phyloP scores from a whole-genome alignment of 1,284 basidiomycete genomes.

The Coniophora puteana region DNA sequence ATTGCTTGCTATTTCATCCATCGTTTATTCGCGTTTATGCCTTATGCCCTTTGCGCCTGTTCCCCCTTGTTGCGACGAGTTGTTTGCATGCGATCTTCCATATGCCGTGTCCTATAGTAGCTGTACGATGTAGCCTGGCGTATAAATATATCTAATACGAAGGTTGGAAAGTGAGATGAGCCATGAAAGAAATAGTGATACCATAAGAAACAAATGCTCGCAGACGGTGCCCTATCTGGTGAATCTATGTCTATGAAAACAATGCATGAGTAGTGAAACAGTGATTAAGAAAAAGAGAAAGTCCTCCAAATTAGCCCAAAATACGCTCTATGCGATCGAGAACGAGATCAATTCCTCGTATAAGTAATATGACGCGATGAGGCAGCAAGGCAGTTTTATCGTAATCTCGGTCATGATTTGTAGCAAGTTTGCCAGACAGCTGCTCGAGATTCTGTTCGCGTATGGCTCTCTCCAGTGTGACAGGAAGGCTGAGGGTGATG shows the following conservation, averaged over 20 bases:
- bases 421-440: conserved; percentile 5
- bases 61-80: no score
- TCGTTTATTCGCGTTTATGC: no score
- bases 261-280: conserved; percentile 2
- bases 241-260: conserved; percentile 1
- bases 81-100: no score
- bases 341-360: conserved; percentile 55
- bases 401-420: conserved; percentile 11
- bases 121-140: no score
- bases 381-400: conserved; percentile 46
- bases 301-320: conserved; percentile 37
- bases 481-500: conserved; percentile 75
- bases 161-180: no score
- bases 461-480: conserved; percentile 73
- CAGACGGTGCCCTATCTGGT: no score
- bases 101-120: no score
- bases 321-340: conserved; percentile 65
- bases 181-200: no score
- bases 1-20: no score
- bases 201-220: no score
- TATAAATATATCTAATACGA: no score
- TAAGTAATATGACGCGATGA: conserved; percentile 48
- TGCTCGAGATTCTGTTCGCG: conserved; percentile 20
- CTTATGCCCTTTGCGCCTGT: no score
- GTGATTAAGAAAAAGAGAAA: conserved; percentile 1